Conservation (phyloP, 169 alveolate species). For the Babesia ovata region DNA sequence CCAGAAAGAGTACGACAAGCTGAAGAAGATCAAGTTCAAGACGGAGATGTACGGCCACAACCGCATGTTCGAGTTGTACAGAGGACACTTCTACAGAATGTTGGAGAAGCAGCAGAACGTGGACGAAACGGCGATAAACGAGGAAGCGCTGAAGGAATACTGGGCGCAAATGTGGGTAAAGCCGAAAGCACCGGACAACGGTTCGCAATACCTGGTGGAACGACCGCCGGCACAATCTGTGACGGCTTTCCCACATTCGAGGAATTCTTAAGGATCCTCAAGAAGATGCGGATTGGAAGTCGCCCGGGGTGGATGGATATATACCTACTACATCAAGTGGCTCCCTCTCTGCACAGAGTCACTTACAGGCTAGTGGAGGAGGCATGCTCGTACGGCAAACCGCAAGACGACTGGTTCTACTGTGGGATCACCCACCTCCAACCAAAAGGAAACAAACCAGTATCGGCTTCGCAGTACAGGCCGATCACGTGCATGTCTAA, state of each 20-base stretch:
- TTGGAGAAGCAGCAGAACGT: not conserved
- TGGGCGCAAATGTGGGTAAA: no score
- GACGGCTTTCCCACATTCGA: constrained; percentile 1
- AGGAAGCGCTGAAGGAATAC: no score
- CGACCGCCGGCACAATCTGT: not conserved
- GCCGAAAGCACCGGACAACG: not conserved
- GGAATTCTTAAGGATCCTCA: not conserved
- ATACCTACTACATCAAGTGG: constrained; percentile 1
- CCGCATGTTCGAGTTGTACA: constrained; percentile 13
- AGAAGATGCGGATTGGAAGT: constrained; percentile 1
- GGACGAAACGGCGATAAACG: no score
- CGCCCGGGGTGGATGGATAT: constrained; percentile 10
- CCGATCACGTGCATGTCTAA: constrained; percentile 14
- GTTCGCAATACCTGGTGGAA: not conserved
- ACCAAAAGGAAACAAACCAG: not conserved
- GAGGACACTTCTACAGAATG: not conserved
- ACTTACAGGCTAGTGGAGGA: not conserved
- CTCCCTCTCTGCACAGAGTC: not conserved
- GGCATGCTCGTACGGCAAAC: not conserved
- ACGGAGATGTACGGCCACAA: not conserved
- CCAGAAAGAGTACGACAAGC: not conserved
- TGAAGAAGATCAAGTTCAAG: not conserved
- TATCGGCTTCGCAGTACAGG: not conserved
- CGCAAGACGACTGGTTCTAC: constrained; percentile 4
- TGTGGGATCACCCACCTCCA: not conserved